Base-by-base conservation (phyloP, 1,139 yeast genomes). In the Groenewaldozyma sp. region DNA sequence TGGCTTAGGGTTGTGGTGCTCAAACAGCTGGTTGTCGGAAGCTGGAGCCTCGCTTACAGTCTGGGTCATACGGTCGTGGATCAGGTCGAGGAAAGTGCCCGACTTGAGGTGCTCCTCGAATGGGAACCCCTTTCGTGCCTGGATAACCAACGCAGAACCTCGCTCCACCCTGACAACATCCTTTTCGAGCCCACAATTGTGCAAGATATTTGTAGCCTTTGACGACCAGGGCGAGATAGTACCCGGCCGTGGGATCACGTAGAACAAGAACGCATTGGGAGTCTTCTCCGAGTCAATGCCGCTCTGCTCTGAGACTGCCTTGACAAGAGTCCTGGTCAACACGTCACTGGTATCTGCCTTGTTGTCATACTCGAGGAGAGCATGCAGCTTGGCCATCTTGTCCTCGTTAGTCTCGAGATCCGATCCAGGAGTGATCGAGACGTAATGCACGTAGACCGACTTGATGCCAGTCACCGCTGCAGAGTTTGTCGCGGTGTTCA, bases 221-320 rank as follows among this genome's bases (percentile, higher is more conserved):
- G 98, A 88, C 14, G 96, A 86, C 99, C 99, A 93, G 26, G 98
- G 98, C 20, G 97, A 88, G 50, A 91, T 87, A 19, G 98, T 91
- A 45, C 98, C 98, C 7, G 91, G 71, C 62, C 98, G 77, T 35
- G 99, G 98, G 43, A 88, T 71, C 41, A 93, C 72, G 59, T 94
- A 73, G 39, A 91, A 65, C 52, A 87, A 65, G 47, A 75, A 73
- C 28, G 76, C 64, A 55, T 78, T 76, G 14, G 67, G 64, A 31
- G 68, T 77, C 41, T 73, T 58, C 32, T 48, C 43, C 27, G 47
- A 50, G 22, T 47, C 45, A 34, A 42, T 39, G 16, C 43, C 37
- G 5, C 27, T 10, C 22, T 36, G 42, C 38, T 46, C 14, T 31
- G 48, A 20, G 17, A 59, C 51, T 2, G 59, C 48, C 27, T 70